Conservation (phyloP, 768 basidiomycete genomes). For the Russula sp. region DNA sequence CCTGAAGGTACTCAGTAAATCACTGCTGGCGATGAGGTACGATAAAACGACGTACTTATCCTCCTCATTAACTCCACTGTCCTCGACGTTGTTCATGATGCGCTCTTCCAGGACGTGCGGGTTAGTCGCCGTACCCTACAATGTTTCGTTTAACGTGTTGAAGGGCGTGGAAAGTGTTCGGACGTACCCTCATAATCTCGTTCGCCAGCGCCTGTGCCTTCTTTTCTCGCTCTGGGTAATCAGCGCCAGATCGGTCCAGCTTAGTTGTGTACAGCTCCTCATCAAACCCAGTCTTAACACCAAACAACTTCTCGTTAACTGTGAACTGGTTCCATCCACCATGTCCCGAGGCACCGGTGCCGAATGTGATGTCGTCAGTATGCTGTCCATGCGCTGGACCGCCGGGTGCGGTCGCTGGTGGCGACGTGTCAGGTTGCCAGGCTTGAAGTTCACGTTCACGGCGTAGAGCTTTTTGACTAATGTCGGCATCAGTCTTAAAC, state of each 20-base stretch:
- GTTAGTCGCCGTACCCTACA: constrained; percentile 60
- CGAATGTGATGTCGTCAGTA: constrained; percentile 69
- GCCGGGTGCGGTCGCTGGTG: constrained; percentile 30
- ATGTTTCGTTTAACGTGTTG: constrained; percentile 11
- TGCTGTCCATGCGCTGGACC: constrained; percentile 28
- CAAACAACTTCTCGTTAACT: constrained; percentile 89
- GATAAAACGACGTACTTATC: constrained; percentile 64
- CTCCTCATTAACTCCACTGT: constrained; percentile 83
- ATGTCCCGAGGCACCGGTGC: constrained; percentile 40
- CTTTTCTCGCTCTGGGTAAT: constrained; percentile 84
- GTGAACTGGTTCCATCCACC: constrained; percentile 87
- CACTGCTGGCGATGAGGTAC: constrained; percentile 18
- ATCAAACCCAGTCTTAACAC: constrained; percentile 85
- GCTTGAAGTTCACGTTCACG: constrained; percentile 78
- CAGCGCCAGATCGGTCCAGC: constrained; percentile 75
- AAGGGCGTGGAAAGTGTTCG: not conserved
- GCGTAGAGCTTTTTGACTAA: constrained; percentile 47
- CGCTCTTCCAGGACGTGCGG: constrained; percentile 90
- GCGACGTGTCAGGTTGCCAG: constrained; percentile 50
- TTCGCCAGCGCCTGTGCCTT: constrained; percentile 84
- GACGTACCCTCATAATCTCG: constrained; percentile 80
- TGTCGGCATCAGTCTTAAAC: constrained; percentile 80
- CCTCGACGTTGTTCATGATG: constrained; percentile 43
- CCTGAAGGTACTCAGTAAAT: constrained; percentile 40
- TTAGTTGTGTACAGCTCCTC: constrained; percentile 95